These are phyloP conservation scores for Thermothielavioides terrestris DNA, from an alignment of 495 filamentous ascomycete genomes.

Conservation along the genomic window DNA sequence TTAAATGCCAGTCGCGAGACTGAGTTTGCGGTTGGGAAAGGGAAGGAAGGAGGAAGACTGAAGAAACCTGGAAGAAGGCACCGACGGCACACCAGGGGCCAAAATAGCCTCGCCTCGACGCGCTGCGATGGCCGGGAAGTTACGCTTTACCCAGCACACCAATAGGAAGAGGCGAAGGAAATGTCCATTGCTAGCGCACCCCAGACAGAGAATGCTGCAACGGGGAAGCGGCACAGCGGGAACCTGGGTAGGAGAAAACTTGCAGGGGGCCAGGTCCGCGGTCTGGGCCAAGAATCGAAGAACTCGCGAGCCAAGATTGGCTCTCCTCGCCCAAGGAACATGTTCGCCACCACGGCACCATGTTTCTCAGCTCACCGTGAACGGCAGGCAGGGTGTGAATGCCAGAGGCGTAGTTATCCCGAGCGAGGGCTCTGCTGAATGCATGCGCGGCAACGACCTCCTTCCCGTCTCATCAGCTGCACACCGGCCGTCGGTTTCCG, in stretches of 20 bases:
- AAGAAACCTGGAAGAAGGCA: not conserved
- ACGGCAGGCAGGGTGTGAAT: too few relatives aligned
- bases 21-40: not conserved
- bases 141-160: not conserved
- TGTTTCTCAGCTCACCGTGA: not conserved
- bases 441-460: not conserved
- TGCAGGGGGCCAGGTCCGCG: not conserved
- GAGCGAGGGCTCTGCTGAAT: too few relatives aligned
- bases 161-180: slow-evolving; percentile 10
- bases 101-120: slow-evolving; percentile 12
- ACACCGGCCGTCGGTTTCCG: not conserved
- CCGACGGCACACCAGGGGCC: slow-evolving; percentile 9
- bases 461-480: too few relatives aligned
- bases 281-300: not conserved
- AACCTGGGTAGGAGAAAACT: not conserved
- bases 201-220: slow-evolving; percentile 6
- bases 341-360: not conserved
- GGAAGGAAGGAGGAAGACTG: slow-evolving; percentile 11
- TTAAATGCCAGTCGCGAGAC: slow-evolving; percentile 3
- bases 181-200: not conserved
- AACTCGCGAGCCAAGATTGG: not conserved
- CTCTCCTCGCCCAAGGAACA: not conserved
- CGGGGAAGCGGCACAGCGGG: slow-evolving; percentile 9
- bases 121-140: slow-evolving; percentile 5
- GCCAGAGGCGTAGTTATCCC: too few relatives aligned